Base-by-base conservation (phyloP, 192 early-diverging fungal genomes). In the Gamsiella multidivaricata region DNA sequence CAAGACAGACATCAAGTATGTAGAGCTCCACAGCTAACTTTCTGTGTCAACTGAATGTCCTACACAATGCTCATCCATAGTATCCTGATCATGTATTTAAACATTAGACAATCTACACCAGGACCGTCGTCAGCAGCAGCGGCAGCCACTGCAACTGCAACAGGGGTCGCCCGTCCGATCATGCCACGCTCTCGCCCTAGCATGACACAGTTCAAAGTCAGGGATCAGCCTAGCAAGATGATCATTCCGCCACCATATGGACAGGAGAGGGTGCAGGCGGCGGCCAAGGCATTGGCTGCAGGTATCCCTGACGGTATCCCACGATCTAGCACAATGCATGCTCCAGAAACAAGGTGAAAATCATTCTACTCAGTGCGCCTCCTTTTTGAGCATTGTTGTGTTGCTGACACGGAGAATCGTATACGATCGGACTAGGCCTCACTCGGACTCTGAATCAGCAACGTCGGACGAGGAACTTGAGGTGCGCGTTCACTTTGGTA, bases 231-330 rank as follows among this genome's bases (percentile, higher is more conserved):
- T 10, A 22, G 47, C 36, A 73, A 57, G 47, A 73, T 73, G 70
- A 73, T 73, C 47, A 65, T 73, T 52, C 70, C 70, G 3, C 70
- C 70, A 5, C 70, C 61, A 6, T 73, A 73, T 51, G 70, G 70
- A 22, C 54, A 65, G 46, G 55, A 73, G 9, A 33, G 20, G 18
- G 70, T 65, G 28, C 62, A 73, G 18, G 70, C 57, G 29, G 70
- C 70, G 2, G 70, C 70, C 36, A 52, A 52, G 37, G 70, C 70
- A 23, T 29, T 73, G 3, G 70, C 70, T 32, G 70, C 61, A 20
- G 70, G 70, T 42, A 73, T 73, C 36, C 70, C 70, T 5, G 70
- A 73, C n/a, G 70, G 70, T 7, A 65, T 73, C 18, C 70, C 62
- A 36, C 34, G 52, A 54, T 65, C 62, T n/a, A 7, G 29, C 15